Conservation (phyloP, 495 filamentous ascomycete genomes). For the Penicillium soppii region DNA sequence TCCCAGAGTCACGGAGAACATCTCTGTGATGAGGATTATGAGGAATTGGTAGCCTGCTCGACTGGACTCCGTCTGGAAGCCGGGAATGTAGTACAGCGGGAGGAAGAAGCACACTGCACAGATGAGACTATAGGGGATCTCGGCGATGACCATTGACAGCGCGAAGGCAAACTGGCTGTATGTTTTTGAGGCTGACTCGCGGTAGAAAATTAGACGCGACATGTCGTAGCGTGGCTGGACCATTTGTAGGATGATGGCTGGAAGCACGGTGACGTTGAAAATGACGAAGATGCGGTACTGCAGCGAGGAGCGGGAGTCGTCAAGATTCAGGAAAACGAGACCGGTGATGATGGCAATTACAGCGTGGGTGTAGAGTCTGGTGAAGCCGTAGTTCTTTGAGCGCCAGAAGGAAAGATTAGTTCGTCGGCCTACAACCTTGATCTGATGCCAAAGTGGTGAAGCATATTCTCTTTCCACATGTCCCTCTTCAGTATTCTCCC, state of each 20-base stretch:
- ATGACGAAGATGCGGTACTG: slow-evolving; percentile 82
- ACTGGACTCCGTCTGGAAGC: slow-evolving; percentile 50
- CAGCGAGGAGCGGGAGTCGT: slow-evolving; percentile 63
- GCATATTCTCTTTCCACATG: slow-evolving; percentile 66
- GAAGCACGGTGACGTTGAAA: slow-evolving; percentile 77
- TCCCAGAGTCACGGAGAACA: slow-evolving; percentile 72
- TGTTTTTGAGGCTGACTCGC: slow-evolving; percentile 74
- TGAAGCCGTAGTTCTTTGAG: slow-evolving; percentile 73
- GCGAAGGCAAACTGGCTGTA: slow-evolving; percentile 74
- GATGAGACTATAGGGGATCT: slow-evolving; percentile 73
- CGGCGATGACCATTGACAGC: slow-evolving; percentile 67
- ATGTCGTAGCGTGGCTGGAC: slow-evolving; percentile 77
- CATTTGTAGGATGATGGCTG: slow-evolving; percentile 73
- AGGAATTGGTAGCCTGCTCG: slow-evolving; percentile 81
- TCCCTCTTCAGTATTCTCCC: slow-evolving; percentile 21
- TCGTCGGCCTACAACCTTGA: slow-evolving; percentile 62
- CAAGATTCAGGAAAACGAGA: slow-evolving; percentile 67
- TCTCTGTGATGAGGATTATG: slow-evolving; percentile 73
- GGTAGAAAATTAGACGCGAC: slow-evolving; percentile 73
- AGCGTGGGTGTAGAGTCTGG: slow-evolving; percentile 73
- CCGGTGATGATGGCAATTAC: slow-evolving; percentile 73
- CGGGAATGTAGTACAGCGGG: slow-evolving; percentile 72
- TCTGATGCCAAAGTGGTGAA: slow-evolving; percentile 69
- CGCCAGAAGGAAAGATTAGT: slow-evolving; percentile 71
- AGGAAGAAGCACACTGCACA: slow-evolving; percentile 75